Conservation (phyloP, 495 filamentous ascomycete species). For the Tuber calosporum region DNA sequence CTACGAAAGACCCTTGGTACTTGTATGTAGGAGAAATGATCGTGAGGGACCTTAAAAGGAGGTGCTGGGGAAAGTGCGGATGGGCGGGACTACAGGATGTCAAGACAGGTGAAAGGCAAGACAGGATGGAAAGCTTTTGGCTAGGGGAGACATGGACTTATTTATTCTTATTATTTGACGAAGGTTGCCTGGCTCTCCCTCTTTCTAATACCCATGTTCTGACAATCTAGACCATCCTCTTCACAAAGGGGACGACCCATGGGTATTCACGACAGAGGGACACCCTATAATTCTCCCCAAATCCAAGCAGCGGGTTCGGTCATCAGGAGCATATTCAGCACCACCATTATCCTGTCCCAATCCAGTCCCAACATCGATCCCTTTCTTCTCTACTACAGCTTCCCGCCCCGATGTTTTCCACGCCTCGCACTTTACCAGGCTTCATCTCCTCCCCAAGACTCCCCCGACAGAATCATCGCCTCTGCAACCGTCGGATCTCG, state of each 20-base stretch:
- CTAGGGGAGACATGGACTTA: constrained; percentile 95
- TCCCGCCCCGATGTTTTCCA: constrained; percentile 84
- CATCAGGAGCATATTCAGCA: constrained; percentile 53
- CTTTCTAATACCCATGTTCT: constrained; percentile 7
- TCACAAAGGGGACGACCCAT: constrained; percentile 74
- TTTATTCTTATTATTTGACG: constrained; percentile 78
- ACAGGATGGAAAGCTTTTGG: constrained; percentile 99
- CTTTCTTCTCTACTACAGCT: constrained; percentile 70
- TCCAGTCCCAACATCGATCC: constrained; percentile 52
- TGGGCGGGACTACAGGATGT: constrained; percentile 97
- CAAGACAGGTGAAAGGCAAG: constrained; percentile 74
- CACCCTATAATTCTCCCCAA: constrained; percentile 81
- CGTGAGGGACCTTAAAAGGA: constrained; percentile 73
- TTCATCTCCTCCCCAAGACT: constrained; percentile 64
- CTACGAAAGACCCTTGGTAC: constrained; percentile 95
- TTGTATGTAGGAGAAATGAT: constrained; percentile 93
- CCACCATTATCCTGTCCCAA: constrained; percentile 52
- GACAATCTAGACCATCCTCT: constrained; percentile 62
- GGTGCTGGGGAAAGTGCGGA: constrained; percentile 90
- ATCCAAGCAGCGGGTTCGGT: constrained; percentile 44
- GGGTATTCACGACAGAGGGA: constrained; percentile 92
- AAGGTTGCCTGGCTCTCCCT: constrained; percentile 16
- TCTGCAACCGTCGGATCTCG: constrained; percentile 32
- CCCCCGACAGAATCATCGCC: constrained; percentile 44
- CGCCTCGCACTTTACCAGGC: constrained; percentile 73